A percentile compares a stretch with the other conserved stretches of the same genome.
These are phyloP conservation scores for Petasospora fabianii DNA, from an alignment of 1,139 yeast species.

Conservation along the genomic window DNA sequence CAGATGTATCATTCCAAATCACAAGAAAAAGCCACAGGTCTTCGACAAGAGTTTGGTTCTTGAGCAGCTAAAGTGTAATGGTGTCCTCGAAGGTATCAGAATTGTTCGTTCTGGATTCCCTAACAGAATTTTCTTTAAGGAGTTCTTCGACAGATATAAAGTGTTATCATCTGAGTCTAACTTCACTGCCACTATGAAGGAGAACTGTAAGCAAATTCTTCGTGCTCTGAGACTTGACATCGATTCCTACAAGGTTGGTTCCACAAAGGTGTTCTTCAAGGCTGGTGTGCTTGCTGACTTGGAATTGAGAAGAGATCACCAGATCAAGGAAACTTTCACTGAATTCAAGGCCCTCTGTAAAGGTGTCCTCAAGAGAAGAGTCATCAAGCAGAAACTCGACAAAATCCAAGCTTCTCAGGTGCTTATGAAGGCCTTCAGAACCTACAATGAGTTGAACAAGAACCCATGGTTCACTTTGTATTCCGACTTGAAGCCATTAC, in stretches of 20 bases:
- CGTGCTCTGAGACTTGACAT: slow-evolving; percentile 58
- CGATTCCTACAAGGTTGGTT: slow-evolving; percentile 66
- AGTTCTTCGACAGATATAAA: slow-evolving; percentile 71
- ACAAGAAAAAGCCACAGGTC: slow-evolving; percentile 61
- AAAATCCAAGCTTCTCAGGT: slow-evolving; percentile 71
- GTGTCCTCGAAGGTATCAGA: slow-evolving; percentile 96
- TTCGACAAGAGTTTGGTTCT: slow-evolving; percentile 77
- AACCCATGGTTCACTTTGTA: slow-evolving; percentile 84
- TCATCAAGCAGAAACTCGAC: slow-evolving; percentile 47
- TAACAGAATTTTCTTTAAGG: slow-evolving; percentile 79
- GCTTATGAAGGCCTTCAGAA: slow-evolving; percentile 57
- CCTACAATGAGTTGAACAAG: slow-evolving; percentile 47
- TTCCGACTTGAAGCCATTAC: slow-evolving; percentile 69
- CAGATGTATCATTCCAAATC: slow-evolving; percentile 91
- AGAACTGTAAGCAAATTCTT: slow-evolving; percentile 67
- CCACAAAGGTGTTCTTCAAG: slow-evolving; percentile 84
- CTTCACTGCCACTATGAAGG: slow-evolving; percentile 51
- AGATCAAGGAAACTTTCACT: slow-evolving; percentile 54
- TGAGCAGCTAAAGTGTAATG: slow-evolving; percentile 91
- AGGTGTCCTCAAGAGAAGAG: slow-evolving; percentile 58
- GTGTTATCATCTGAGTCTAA: slow-evolving; percentile 45
- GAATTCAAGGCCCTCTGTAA: slow-evolving; percentile 65
- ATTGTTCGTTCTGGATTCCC: slow-evolving; percentile 98
- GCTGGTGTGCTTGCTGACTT: slow-evolving; percentile 90
- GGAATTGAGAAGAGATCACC: slow-evolving; percentile 72